Base-by-base conservation (phyloP, 148 eudicot species). In the Chenopodium formosanum region DNA sequence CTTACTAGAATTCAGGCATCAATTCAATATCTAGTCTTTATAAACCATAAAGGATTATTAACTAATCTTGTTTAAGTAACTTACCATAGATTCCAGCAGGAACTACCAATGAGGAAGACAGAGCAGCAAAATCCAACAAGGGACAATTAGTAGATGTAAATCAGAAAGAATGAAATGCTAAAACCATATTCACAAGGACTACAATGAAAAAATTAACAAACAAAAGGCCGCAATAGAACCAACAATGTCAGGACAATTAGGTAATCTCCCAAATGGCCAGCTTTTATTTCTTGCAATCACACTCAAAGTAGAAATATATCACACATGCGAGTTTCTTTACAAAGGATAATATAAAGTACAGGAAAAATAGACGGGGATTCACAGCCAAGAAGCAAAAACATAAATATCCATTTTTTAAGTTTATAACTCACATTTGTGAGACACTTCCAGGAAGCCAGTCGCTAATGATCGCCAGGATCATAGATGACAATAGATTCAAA, bases 51-150 rank as follows among this genome's bases (percentile, higher is more conserved):
- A 67, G 9, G 52, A 63, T 20, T 17, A 17, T 64, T 47, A 46
- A 48, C 67, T 34, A 73, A 78, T 32, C 73, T 74, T 78, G 82
- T 40, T 73, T 31, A 79, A 82, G 84, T 67, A 86, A 80, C 84
- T 88, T 92, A 96, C 98, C 99, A 74, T 96, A 96, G 77, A 96
- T 96, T 86, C 99, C 99, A 75, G 99, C 99, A 23, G 99, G 99
- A 67, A 95, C 98, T 93, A 92, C 88, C 82, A 79, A 76, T 25
- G 70, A 9, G 69, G 56, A 79, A 75, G 79, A 70, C 70, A 52
- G 37, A n/a, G 68, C 63, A 86, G 75, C 66, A 83, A 56, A 82
- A 40, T 20, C 75, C 20, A 82, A 60, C 78, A 76, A 67, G 34
- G 79, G 48, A 47, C 65, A 67, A 68, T 85, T 74, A 85, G 82